Conservation (phyloP, 805 yeast genomes). For the Candida patagonica region DNA sequence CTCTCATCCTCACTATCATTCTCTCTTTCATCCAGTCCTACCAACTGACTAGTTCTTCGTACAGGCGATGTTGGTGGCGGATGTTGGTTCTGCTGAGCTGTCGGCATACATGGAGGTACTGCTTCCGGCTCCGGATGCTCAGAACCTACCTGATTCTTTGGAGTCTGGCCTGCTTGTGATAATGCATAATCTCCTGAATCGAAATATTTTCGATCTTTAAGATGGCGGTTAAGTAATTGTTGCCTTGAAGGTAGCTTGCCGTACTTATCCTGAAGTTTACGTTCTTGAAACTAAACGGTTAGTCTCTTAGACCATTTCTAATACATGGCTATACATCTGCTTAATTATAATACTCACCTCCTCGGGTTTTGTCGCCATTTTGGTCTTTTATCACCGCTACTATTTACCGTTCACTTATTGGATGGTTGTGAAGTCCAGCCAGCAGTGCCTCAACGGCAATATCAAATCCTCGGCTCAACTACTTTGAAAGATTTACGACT, state of each 20-base stretch:
- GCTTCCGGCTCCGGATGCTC: constrained; percentile 19
- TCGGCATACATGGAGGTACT: constrained; percentile 10
- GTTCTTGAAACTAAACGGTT: constrained; percentile 48
- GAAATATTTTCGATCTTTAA: constrained; percentile 80
- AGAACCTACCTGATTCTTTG: constrained; percentile 24
- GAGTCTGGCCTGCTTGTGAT: constrained; percentile 34
- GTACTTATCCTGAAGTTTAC: constrained; percentile 65
- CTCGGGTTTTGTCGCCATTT: too few species aligned
- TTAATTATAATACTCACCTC: too few species aligned
- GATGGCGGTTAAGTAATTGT: constrained; percentile 62
- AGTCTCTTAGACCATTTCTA: too few species aligned
- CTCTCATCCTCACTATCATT: background rate
- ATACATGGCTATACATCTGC: too few species aligned
- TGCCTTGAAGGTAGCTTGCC: constrained; percentile 79
- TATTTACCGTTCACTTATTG: too few species aligned
- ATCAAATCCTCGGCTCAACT: too few species aligned
- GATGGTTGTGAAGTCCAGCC: too few species aligned
- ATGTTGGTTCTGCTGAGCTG: constrained; percentile 2
- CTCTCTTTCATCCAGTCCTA: background rate
- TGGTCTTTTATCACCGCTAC: too few species aligned
- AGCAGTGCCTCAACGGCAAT: too few species aligned
- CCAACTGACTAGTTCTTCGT: background rate
- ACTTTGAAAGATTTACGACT: too few species aligned
- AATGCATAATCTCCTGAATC: constrained; percentile 93
- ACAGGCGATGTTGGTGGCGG: too few species aligned